Evolutionary conservation across 306 rosid species (phyloP).

Genomic region (Cotoneaster glaucophyllus): DNA sequence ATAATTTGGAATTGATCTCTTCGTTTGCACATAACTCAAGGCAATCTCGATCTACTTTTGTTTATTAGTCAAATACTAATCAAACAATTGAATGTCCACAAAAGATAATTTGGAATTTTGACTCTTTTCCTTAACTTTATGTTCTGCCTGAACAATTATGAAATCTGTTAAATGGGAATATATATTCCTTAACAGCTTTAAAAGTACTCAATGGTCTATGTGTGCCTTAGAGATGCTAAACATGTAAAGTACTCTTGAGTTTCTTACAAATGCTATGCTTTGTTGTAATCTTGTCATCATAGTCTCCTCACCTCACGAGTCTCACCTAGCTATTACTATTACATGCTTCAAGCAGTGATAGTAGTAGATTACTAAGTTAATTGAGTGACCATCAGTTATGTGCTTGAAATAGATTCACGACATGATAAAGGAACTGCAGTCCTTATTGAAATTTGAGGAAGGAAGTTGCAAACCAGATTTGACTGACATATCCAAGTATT

Average conservation of each 20-base stretch:
- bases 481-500: constrained; percentile 49
- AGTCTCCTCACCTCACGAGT: neutral
- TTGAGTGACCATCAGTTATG: constrained; percentile 19
- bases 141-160: neutral
- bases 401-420: constrained; percentile 53
- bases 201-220: neutral
- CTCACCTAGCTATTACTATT: constrained; percentile 5
- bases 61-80: neutral
- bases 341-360: constrained; percentile 1
- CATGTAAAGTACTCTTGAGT: neutral
- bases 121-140: neutral
- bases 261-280: neutral
- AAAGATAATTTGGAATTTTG: neutral
- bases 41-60: neutral
- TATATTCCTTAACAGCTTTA: neutral
- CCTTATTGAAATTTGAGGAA: constrained; percentile 38
- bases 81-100: neutral
- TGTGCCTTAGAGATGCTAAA: neutral
- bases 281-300: neutral
- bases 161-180: neutral
- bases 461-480: constrained; percentile 42
- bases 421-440: constrained; percentile 54
- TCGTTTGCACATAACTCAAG: neutral
- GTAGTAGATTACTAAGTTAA: neutral
- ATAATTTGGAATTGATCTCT: neutral